These are phyloP conservation scores for Colletotrichum eremochloae DNA, from an alignment of 2,329 filamentous ascomycete species.

Conservation along the genomic window DNA sequence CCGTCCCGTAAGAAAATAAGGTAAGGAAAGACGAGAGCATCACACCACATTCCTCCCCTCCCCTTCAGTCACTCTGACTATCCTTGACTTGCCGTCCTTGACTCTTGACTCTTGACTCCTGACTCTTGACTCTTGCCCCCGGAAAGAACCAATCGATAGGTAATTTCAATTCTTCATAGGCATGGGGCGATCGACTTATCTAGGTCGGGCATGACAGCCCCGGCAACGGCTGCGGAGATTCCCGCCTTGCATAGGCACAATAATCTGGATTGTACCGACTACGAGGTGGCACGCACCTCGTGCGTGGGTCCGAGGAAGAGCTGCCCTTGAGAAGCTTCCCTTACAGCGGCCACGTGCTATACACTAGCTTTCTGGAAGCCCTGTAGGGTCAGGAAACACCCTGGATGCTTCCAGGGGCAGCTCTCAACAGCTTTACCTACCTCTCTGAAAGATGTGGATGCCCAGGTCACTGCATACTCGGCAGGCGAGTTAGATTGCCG, in stretches of 20 bases:
- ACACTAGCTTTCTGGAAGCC: slow-evolving; percentile 16
- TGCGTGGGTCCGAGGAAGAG: background rate
- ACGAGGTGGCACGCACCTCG: background rate
- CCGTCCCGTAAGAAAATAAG: slow-evolving; percentile 1
- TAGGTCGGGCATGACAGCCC: background rate
- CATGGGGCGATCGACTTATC: background rate
- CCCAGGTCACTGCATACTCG: background rate
- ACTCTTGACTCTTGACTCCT: background rate
- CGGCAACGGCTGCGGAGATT: slow-evolving; percentile 2
- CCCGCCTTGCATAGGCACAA: background rate
- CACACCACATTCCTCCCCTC: background rate
- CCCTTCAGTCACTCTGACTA: background rate
- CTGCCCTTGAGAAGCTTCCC: background rate
- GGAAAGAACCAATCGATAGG: background rate
- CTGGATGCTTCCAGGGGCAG: slow-evolving; percentile 4
- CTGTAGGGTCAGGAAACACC: slow-evolving; percentile 19
- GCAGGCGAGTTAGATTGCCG: background rate
- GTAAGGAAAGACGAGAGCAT: background rate
- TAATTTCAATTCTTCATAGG: background rate
- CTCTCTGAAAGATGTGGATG: background rate
- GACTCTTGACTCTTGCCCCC: background rate
- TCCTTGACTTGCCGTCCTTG: background rate
- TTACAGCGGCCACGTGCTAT: slow-evolving; percentile 31
- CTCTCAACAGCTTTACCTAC: background rate
- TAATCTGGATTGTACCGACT: background rate